A percentile compares a stretch with the other conserved stretches of the same genome.
Evolutionary conservation across 2,329 filamentous ascomycete genomes (phyloP).

Genomic region (Diaporthe citrichinensis): DNA sequence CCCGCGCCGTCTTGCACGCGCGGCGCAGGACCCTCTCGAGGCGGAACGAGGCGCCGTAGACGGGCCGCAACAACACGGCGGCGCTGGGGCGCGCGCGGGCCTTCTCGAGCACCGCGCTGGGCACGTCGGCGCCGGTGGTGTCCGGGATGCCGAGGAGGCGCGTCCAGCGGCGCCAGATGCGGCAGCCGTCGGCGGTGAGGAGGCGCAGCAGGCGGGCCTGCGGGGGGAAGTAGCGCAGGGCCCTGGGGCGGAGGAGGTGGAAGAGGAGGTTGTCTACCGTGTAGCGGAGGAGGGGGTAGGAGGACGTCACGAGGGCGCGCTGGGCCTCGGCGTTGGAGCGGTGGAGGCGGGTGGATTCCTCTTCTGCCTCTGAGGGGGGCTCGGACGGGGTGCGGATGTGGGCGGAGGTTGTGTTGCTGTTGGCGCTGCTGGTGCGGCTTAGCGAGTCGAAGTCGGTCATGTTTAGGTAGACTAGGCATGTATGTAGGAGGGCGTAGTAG

Average conservation of each 20-base stretch:
- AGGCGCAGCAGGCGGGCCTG: slow-evolving; percentile 47
- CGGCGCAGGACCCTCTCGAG: slow-evolving; percentile 50
- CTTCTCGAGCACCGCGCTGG: slow-evolving; percentile 43
- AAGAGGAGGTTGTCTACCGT: slow-evolving; percentile 50
- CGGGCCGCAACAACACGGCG: slow-evolving; percentile 46
- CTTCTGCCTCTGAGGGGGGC: not conserved
- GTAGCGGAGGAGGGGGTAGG: slow-evolving; percentile 52
- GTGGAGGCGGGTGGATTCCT: slow-evolving; percentile 27
- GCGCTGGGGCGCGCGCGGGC: slow-evolving; percentile 41
- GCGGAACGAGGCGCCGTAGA: slow-evolving; percentile 49
- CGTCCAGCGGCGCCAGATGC: slow-evolving; percentile 53
- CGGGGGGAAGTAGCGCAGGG: slow-evolving; percentile 52
- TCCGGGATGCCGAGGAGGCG: slow-evolving; percentile 45
- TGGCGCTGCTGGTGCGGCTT: slow-evolving; percentile 40
- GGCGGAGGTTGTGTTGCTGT: not conserved
- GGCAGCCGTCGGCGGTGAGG: slow-evolving; percentile 47
- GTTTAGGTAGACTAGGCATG: slow-evolving; percentile 52
- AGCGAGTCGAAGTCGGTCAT: slow-evolving; percentile 51
- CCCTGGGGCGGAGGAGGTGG: slow-evolving; percentile 50
- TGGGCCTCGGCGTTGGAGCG: slow-evolving; percentile 45
- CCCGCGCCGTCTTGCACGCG: slow-evolving; percentile 43
- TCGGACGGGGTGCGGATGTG: not conserved
- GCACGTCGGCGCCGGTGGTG: slow-evolving; percentile 33
- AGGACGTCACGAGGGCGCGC: slow-evolving; percentile 48
- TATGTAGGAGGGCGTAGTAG: slow-evolving; percentile 50